Evolutionary conservation across 148 eudicot genomes (phyloP), one percentile per base, ranked within the genome.

Genomic region (Camellia sinensis): DNA sequence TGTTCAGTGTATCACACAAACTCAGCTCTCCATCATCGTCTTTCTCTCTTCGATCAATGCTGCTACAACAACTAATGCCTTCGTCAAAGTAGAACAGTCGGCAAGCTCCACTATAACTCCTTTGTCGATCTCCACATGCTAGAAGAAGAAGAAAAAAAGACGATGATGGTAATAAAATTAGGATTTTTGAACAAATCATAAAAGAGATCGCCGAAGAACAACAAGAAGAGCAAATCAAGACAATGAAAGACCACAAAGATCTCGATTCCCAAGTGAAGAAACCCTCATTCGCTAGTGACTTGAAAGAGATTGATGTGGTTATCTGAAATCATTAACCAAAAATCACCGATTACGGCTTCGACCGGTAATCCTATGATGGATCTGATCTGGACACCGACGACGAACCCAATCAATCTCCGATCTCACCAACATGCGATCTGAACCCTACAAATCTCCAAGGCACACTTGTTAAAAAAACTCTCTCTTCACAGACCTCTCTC

Each of bases 341-440:
- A 76, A 90, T 94, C 5, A 95, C 95, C 21, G 98, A 94, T 82
- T 94, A 94, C 45, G 98, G 97, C 18, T 88, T 86, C 81, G 97
- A 95, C 1, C 85, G 97, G 81, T 82, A 97, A 64, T 94, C 98
- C 7, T 92, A 95, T 79, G 97, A 94, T 65, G 15, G 98, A 92
- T 69, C 98, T 29, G 37, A 29, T 29, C 37, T 29, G 1, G 37
- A 1, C 37, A 29, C 1, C 37, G 37, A 29, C 1, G 37, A 29
- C 1, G 37, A 29, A 29, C 37, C 37, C 37, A 29, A 29, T 29
- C 37, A 29, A 29, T 29, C 37, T 29, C 1, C 1, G 1, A 29
- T 29, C 37, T 29, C 37, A 29, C 37, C 37, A 29, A 29, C 37
- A 29, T 29, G 37, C 37, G 1, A 29, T 29, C 37, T 29, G 37